Base-by-base conservation (phyloP, 2,329 filamentous ascomycete species). In the Rutstroemia sp. region DNA sequence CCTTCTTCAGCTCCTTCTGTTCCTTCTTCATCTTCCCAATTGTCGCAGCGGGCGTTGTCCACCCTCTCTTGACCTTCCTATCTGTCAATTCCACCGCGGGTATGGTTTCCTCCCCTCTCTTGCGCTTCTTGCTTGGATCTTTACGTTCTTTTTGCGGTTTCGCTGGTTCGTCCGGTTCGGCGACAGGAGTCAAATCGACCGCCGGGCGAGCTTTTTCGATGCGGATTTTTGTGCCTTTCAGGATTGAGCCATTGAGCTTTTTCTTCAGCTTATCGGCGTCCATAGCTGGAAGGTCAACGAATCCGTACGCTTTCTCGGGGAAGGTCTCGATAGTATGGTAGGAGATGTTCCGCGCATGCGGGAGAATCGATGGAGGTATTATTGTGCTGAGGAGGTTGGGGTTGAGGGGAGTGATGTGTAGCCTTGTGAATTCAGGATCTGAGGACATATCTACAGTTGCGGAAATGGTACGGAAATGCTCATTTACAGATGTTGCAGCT, bases 241-340 rank as follows among this genome's bases (percentile, higher is more conserved):
- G 74, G 23, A 89, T 87, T 2, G 87, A 82, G 34, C 92, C 92
- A 76, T 96, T 88, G 50, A 97, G 79, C 74, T 94, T 97, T 74
- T 87, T 92, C 74, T 86, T 90, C 54, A 97, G 73, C 71, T 91
- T 95, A n/a, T 92, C 87, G 9, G 92, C 94, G 62, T 95, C 91
- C 72, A 83, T 81, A 3, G 70, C 73, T 0, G 92, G 92, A 39
- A 99, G 73, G 48, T 95, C 91, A 58, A 97, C 77, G 73, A 88
- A 99, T 56, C 92, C 94, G 82, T 90, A 99, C 53, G 82, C 86
- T 69, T 83, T 87, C 63, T 99, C 94, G 14, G 92, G 92, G 61
- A 95, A 96, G 0, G 92, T 92, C 68, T 90, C 82, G 63, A 96
- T 74, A 5, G 78, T 77, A 72, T 97, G 92, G 73, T 87, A 96